These are phyloP conservation scores for Pythium rhizo-oryzae DNA, from an alignment of 352 stramenopile species.

Conservation along the genomic window DNA sequence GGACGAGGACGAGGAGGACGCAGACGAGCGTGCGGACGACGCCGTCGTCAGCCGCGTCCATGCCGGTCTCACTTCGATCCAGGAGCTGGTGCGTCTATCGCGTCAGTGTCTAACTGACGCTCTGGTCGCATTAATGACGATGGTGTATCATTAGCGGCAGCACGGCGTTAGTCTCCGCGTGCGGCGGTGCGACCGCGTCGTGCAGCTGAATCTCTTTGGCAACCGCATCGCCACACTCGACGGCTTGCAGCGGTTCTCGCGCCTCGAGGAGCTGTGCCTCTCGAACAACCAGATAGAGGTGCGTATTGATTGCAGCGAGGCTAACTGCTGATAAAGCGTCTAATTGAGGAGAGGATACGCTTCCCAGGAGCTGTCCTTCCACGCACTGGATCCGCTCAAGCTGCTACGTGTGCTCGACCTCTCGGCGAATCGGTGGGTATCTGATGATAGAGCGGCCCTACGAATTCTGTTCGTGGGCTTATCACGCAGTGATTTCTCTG, in stretches of 20 bases:
- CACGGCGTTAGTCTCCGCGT: slow-evolving; percentile 18
- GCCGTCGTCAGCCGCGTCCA: slow-evolving; percentile 24
- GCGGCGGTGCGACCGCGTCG: slow-evolving; percentile 40
- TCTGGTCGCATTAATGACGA: neutral
- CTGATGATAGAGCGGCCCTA: no score
- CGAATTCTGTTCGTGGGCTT: no score
- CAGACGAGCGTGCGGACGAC: neutral
- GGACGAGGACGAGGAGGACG: neutral
- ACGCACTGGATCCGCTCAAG: slow-evolving; percentile 59
- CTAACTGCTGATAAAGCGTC: no score
- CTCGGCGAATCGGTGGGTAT: slow-evolving; percentile 65
- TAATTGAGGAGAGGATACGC: neutral
- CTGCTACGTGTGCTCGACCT: slow-evolving; percentile 75
- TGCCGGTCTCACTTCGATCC: slow-evolving; percentile 14
- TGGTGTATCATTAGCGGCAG: neutral
- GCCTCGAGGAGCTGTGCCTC: slow-evolving; percentile 74
- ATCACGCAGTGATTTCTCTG: neutral
- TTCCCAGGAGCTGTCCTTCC: slow-evolving; percentile 55
- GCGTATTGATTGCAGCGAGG: neutral
- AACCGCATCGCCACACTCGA: slow-evolving; percentile 70
- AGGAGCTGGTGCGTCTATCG: slow-evolving; percentile 14
- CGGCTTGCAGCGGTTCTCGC: slow-evolving; percentile 64
- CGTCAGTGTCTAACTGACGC: no score
- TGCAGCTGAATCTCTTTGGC: slow-evolving; percentile 81
- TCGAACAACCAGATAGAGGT: slow-evolving; percentile 82